These are phyloP conservation scores for Cutaneotrichosporon arboriforme DNA, from an alignment of 1,284 basidiomycete genomes.

Conservation along the genomic window DNA sequence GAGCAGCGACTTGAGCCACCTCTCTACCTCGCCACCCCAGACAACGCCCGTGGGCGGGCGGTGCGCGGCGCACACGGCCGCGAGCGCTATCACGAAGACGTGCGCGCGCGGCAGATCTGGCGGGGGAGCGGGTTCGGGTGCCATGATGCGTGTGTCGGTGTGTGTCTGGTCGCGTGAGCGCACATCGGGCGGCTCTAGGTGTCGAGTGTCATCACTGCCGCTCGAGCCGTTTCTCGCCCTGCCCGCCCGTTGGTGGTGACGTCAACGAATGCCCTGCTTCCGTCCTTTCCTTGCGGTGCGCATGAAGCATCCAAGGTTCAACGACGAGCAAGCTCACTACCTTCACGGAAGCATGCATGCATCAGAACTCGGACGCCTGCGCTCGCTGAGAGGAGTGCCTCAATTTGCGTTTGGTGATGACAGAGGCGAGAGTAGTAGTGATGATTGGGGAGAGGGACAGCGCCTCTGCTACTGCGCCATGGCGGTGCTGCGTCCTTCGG, in stretches of 20 bases:
- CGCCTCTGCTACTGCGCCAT: no score
- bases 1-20: slow-evolving; percentile 36
- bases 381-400: no score
- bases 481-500: no score
- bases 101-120: slow-evolving; percentile 9
- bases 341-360: background rate
- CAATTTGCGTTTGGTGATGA: no score
- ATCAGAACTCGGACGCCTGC: no score
- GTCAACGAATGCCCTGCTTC: background rate
- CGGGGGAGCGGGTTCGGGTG: background rate
- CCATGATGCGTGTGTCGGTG: background rate
- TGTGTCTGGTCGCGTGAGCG: background rate
- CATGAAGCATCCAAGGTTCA: background rate
- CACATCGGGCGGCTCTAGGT: background rate
- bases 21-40: slow-evolving; percentile 11
- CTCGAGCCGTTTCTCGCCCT: background rate
- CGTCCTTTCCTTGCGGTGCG: background rate
- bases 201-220: background rate
- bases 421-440: no score
- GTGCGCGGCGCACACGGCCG: slow-evolving; percentile 27
- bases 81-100: slow-evolving; percentile 33
- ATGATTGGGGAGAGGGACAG: no score
- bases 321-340: background rate
- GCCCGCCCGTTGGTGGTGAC: background rate
- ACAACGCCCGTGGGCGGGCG: slow-evolving; percentile 18